Conservation (phyloP, 1,284 basidiomycete genomes). For the Rhodotorula sp. region DNA sequence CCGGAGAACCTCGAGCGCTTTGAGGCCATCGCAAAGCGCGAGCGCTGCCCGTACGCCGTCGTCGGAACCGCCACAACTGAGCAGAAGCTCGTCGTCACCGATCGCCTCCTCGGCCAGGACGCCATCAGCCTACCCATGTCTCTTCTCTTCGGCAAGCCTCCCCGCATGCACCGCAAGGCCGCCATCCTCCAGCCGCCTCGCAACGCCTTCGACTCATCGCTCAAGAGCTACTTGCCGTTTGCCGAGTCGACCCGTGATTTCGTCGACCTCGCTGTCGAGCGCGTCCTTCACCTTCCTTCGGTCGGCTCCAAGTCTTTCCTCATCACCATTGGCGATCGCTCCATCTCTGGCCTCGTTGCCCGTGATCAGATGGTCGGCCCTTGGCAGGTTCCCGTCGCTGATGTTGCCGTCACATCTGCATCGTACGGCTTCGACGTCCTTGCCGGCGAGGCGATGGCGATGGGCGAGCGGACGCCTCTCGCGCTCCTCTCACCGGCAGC, state of each 20-base stretch:
- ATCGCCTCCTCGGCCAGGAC: slow-evolving; percentile 73
- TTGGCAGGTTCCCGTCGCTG: slow-evolving; percentile 96
- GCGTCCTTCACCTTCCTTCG: slow-evolving; percentile 84
- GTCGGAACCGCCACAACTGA: slow-evolving; percentile 83
- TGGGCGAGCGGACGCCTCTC: slow-evolving; percentile 92
- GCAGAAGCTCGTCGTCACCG: slow-evolving; percentile 79
- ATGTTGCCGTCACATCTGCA: slow-evolving; percentile 91
- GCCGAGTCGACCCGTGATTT: slow-evolving; percentile 47
- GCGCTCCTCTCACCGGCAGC: slow-evolving; percentile 83
- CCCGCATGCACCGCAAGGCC: slow-evolving; percentile 81
- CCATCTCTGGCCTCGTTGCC: slow-evolving; percentile 89
- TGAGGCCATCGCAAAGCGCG: slow-evolving; percentile 74
- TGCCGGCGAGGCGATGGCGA: slow-evolving; percentile 94
- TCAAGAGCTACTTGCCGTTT: slow-evolving; percentile 64
- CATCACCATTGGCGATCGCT: slow-evolving; percentile 95
- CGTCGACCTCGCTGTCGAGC: slow-evolving; percentile 64
- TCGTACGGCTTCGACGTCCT: slow-evolving; percentile 84
- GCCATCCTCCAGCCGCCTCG: slow-evolving; percentile 58
- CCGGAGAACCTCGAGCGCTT: slow-evolving; percentile 61
- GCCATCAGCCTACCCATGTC: slow-evolving; percentile 91
- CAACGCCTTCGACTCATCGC: slow-evolving; percentile 68
- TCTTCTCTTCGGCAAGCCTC: slow-evolving; percentile 93
- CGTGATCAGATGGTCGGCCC: slow-evolving; percentile 99
- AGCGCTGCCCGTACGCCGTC: slow-evolving; percentile 88
- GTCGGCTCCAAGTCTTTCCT: slow-evolving; percentile 96